Percentiles rank a stretch among this genome's conserved stretches.
Conservation (phyloP, 78 protist genomes). For the Dictyostelium capitatum region DNA sequence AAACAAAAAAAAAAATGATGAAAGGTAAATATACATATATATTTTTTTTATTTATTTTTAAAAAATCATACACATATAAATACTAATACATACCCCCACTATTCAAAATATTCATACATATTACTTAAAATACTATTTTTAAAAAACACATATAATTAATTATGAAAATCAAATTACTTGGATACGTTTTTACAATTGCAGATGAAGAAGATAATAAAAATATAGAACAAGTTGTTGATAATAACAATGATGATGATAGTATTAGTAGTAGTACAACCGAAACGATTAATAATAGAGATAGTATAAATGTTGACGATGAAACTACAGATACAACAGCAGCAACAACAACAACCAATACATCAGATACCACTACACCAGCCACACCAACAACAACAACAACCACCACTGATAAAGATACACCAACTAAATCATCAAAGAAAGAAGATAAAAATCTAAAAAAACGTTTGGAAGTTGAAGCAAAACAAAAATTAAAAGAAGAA, state of each 20-base stretch:
- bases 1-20: not conserved
- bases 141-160: not conserved
- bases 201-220: not conserved
- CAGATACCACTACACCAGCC: not conserved
- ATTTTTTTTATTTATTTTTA: not conserved
- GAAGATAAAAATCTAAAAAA: slow-evolving; percentile 15
- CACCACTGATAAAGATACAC: not conserved
- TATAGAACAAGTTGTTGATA: not conserved
- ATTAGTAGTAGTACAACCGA: not conserved
- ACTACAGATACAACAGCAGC: not conserved
- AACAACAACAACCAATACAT: not conserved
- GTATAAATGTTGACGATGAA: not conserved
- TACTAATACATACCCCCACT: not conserved
- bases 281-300: not conserved
- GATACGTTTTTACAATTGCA: not conserved
- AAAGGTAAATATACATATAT: not conserved
- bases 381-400: not conserved
- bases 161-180: slow-evolving; percentile 13
- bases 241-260: not conserved
- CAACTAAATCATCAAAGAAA: slow-evolving; percentile 5
- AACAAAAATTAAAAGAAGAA: slow-evolving; percentile 21
- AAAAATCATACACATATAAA: not conserved
- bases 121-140: not conserved
- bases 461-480: not conserved
- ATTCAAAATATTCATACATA: not conserved